phyloP scores from a whole-genome alignment of 805 yeast genomes.

The Maudiozyma serrabonitensis region DNA sequence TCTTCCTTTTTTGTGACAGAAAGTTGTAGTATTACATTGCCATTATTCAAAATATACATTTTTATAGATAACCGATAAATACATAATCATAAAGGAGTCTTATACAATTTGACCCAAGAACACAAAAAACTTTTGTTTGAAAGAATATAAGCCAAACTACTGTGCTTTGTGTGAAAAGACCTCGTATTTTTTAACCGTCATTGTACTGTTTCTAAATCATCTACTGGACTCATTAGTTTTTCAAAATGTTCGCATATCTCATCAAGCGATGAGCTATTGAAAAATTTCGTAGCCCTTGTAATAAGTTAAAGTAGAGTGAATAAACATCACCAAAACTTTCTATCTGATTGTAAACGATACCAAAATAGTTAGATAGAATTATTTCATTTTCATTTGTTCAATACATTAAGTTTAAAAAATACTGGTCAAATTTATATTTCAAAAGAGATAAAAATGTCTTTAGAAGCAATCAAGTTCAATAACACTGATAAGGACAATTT shows the following conservation, averaged over 20 bases:
- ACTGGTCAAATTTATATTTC: not conserved
- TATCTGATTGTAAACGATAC: not conserved
- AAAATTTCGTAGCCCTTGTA: not conserved
- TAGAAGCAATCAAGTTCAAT: conserved; percentile 64
- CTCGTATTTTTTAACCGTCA: too few species aligned
- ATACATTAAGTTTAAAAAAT: too few species aligned
- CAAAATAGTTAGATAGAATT: not conserved
- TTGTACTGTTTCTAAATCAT: not conserved
- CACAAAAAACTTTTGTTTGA: too few species aligned
- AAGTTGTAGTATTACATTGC: too few species aligned
- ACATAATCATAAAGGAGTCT: not conserved
- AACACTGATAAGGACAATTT: conserved; percentile 26
- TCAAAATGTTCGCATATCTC: not conserved
- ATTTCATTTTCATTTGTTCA: not conserved
- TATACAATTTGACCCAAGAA: not conserved
- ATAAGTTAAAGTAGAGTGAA: not conserved
- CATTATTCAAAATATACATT: too few species aligned
- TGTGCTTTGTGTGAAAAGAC: too few species aligned
- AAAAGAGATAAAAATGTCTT: conserved; percentile 23
- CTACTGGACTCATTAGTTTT: not conserved
- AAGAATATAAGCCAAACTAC: too few species aligned
- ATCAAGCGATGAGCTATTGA: not conserved
- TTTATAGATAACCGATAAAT: not conserved
- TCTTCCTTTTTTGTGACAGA: too few species aligned
- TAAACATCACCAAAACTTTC: not conserved